Evolutionary conservation across 2,329 filamentous ascomycete genomes (phyloP).

Genomic region (Fusarium incarnatum): DNA sequence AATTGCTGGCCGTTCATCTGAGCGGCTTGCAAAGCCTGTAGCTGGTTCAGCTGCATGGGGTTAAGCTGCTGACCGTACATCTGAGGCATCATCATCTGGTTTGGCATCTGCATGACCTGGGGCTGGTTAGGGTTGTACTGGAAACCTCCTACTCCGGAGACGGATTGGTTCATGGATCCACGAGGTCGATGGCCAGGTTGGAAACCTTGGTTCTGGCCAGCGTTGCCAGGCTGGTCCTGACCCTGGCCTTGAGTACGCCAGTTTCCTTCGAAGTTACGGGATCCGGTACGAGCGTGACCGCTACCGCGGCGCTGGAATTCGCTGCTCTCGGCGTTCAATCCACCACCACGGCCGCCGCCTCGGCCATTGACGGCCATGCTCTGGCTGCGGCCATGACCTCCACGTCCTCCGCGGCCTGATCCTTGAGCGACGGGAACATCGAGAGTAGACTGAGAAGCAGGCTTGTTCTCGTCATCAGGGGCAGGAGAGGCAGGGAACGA

Average conservation of each 20-base stretch:
- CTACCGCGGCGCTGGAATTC: constrained; percentile 84
- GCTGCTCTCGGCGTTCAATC: constrained; percentile 60
- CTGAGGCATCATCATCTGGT: constrained; percentile 86
- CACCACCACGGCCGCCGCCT: constrained; percentile 75
- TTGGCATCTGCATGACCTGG: constrained; percentile 86
- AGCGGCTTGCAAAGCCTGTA: constrained; percentile 91
- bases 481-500: constrained; percentile 84
- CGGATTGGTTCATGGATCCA: constrained; percentile 86
- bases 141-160: constrained; percentile 86
- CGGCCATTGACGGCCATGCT: constrained; percentile 85
- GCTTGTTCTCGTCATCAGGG: constrained; percentile 62
- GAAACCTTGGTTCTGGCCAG: constrained; percentile 76
- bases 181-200: constrained; percentile 92
- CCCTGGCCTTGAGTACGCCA: constrained; percentile 85
- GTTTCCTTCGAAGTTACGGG: constrained; percentile 97
- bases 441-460: constrained; percentile 47
- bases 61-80: constrained; percentile 92
- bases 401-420: constrained; percentile 65
- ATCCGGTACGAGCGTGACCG: constrained; percentile 83
- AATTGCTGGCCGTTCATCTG: constrained; percentile 83
- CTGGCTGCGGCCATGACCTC: constrained; percentile 82
- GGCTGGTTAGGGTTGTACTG: constrained; percentile 85
- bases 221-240: constrained; percentile 66
- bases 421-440: constrained; percentile 55
- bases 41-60: constrained; percentile 86